Base-by-base conservation (phyloP, 352 stramenopile species). In the Pythium brassicae region DNA sequence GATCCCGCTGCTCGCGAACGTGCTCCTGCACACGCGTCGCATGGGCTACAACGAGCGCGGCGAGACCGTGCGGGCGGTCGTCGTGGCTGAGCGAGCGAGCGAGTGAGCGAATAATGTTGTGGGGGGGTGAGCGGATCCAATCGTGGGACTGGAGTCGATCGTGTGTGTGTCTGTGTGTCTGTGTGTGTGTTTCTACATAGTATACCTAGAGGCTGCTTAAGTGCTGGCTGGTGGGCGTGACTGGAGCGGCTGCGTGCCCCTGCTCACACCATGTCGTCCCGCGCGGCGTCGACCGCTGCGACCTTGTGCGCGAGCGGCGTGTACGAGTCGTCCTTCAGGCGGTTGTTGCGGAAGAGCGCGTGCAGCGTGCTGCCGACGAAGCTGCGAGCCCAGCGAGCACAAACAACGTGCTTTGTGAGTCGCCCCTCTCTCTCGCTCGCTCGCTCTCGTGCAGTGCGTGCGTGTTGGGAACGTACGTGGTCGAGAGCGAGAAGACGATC, bases 41-140 rank as follows among this genome's bases (percentile, higher is more conserved):
- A 95, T 94, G 85, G 87, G 85, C 15, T 96, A 96, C 68, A 89
- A 96, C 45, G 64, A 72, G 42, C 69, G 70, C 22, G 87, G 85
- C n/a, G 75, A 92, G 26, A 93, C 84, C 0, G 87, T 92, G 17
- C 62, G 59, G 14, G 71, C 84, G 20, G 62, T 77, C 22, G 20
- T 58, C n/a, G 53, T n/a, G 40, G 40, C 11, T 2, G n/a, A 47
- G 8, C 23, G n/a, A 25, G 39, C 8, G 39, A 23, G 34, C 9
- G 46, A 15, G 17, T 10, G 14, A 37, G 4, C 6, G 19, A 26
- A 3, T 2, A 4, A 3, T 14, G 19, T 22, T 11, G 2, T n/a
- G n/a, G n/a, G n/a, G n/a, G n/a, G n/a, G n/a, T n/a, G n/a, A n/a
- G n/a, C n/a, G n/a, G n/a, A n/a, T n/a, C n/a, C n/a, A n/a, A n/a